A percentile compares a stretch with the other conserved stretches of the same genome.
phyloP scores from a whole-genome alignment of 192 early-diverging fungal species.

The Coemansia sp. region DNA sequence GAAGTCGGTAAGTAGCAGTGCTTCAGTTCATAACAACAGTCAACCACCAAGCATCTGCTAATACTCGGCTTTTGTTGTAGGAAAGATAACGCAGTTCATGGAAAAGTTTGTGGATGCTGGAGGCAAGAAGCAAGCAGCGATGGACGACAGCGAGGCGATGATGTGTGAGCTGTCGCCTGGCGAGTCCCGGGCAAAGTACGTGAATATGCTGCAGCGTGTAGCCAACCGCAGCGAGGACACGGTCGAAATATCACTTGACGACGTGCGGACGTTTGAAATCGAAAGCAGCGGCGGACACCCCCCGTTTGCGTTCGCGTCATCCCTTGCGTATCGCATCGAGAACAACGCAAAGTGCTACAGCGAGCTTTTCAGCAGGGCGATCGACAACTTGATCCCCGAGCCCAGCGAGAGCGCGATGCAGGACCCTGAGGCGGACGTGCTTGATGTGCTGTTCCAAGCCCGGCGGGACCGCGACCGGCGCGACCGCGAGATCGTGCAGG shows the following conservation, averaged over 20 bases:
- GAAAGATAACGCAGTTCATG: conserved; percentile 41
- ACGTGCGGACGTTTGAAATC: conserved; percentile 60
- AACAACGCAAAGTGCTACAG: conserved; percentile 87
- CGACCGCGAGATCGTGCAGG: conserved; percentile 35
- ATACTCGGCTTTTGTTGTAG: neutral
- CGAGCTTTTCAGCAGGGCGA: conserved; percentile 73
- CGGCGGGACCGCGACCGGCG: conserved; percentile 70
- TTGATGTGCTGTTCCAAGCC: conserved; percentile 90
- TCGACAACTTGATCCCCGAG: conserved; percentile 68
- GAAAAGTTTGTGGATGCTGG: conserved; percentile 36
- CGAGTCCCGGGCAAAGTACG: conserved; percentile 48
- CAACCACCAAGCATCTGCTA: neutral
- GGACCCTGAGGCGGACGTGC: conserved; percentile 70
- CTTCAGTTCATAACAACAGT: neutral
- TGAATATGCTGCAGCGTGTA: conserved; percentile 62
- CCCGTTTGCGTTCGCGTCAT: conserved; percentile 36
- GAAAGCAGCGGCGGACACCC: conserved; percentile 34
- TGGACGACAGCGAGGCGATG: conserved; percentile 9
- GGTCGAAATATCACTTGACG: conserved; percentile 69
- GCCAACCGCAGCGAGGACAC: conserved; percentile 64
- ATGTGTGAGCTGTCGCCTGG: conserved; percentile 26
- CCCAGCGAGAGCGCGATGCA: conserved; percentile 39
- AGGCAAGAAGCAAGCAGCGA: conserved; percentile 31
- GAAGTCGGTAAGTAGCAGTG: conserved; percentile 34
- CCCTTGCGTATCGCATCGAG: conserved; percentile 69